Conservation (phyloP, 2,329 filamentous ascomycete genomes). For the Leptographium procerum region DNA sequence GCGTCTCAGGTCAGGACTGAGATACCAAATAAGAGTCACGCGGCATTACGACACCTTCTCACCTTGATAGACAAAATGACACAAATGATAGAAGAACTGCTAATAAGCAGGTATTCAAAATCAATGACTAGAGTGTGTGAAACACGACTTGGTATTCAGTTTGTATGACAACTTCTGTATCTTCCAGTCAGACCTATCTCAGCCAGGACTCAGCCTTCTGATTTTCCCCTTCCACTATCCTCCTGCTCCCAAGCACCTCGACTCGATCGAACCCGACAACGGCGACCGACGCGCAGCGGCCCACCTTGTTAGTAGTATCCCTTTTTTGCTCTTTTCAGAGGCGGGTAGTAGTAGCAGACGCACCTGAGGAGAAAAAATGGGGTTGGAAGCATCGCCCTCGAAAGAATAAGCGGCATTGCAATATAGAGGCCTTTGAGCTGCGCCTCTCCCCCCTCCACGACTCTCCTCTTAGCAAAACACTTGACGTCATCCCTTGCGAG, state of each 20-base stretch:
- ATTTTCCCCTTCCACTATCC: not conserved
- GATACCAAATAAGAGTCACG: too few species aligned
- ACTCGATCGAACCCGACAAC: not conserved
- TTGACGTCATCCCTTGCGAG: not conserved
- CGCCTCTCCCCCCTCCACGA: not conserved
- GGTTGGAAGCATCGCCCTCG: constrained; percentile 12
- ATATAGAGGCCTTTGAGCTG: constrained; percentile 9
- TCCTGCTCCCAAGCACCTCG: not conserved
- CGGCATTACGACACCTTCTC: too few species aligned
- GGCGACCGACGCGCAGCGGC: too few species aligned
- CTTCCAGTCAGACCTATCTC: not conserved
- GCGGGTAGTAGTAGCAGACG: not conserved
- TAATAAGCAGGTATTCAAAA: not conserved
- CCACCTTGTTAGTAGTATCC: constrained; percentile 9
- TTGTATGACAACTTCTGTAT: too few species aligned
- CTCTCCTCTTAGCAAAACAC: not conserved
- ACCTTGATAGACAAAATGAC: not conserved
- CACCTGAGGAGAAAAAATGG: constrained; percentile 7
- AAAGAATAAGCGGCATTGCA: constrained; percentile 18
- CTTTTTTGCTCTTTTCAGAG: constrained; percentile 1
- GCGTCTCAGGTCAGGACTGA: not conserved
- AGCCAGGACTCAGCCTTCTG: not conserved
- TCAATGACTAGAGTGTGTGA: not conserved
- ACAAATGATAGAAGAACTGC: not conserved
- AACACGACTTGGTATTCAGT: too few species aligned